Evolutionary conservation across 345 rosid genomes (phyloP).

Genomic region (Excoecaria cochinchinensis): DNA sequence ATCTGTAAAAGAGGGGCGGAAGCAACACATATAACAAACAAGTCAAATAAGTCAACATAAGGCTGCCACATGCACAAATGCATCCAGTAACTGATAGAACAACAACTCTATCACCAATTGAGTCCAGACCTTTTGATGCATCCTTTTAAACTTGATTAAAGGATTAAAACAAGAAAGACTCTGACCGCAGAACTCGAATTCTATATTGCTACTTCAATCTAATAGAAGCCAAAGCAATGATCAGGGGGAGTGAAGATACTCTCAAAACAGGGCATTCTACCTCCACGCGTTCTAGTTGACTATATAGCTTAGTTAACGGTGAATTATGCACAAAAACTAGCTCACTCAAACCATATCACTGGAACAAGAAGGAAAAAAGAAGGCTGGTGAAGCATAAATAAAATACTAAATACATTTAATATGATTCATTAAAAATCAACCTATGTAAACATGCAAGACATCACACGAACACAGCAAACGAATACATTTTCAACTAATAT

Average conservation of each 20-base stretch:
- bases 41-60: not conserved
- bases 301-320: not conserved
- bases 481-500: not conserved
- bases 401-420: not conserved
- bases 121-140: not conserved
- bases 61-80: not conserved
- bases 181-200: not conserved
- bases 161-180: not conserved
- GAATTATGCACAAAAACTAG: not conserved
- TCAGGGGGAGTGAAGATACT: not conserved
- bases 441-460: not conserved
- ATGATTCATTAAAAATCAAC: too few relatives aligned
- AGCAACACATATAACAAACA: not conserved
- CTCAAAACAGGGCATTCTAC: not conserved
- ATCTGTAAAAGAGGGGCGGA: conserved; percentile 41
- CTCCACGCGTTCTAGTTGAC: not conserved
- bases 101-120: not conserved
- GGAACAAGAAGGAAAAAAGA: not conserved
- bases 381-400: too few relatives aligned
- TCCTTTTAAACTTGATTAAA: not conserved
- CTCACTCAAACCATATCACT: not conserved
- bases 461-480: not conserved
- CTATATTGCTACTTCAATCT: not conserved
- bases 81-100: not conserved
- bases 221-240: not conserved